Percentiles rank a stretch among this genome's conserved stretches.
phyloP scores from a whole-genome alignment of 2,329 filamentous ascomycete species.

The Sporothrix pallida region DNA sequence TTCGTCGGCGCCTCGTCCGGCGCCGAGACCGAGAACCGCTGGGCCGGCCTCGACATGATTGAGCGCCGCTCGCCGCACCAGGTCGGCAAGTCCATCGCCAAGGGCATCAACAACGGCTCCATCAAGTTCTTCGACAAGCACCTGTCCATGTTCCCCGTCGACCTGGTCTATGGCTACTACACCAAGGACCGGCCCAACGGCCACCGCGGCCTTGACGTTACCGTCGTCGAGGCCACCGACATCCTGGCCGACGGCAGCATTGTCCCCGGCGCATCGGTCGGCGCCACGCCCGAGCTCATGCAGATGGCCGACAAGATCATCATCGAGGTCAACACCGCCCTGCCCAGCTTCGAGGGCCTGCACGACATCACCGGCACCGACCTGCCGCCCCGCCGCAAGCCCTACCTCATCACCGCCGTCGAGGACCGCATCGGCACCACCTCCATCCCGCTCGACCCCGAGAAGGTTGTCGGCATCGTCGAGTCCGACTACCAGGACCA shows the following conservation, averaged over 20 bases:
- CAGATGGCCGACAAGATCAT: slow-evolving; percentile 95
- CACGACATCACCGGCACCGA: slow-evolving; percentile 94
- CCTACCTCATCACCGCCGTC: slow-evolving; percentile 82
- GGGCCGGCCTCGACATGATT: slow-evolving; percentile 91
- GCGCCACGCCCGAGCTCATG: slow-evolving; percentile 82
- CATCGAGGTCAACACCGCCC: slow-evolving; percentile 87
- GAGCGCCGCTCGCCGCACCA: slow-evolving; percentile 84
- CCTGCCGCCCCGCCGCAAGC: slow-evolving; percentile 78
- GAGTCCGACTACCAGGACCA: slow-evolving; percentile 84
- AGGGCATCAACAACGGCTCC: slow-evolving; percentile 85
- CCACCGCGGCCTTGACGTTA: slow-evolving; percentile 77
- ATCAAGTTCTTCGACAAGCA: slow-evolving; percentile 97
- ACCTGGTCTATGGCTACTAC: slow-evolving; percentile 86
- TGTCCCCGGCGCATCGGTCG: slow-evolving; percentile 83
- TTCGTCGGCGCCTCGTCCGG: slow-evolving; percentile 91
- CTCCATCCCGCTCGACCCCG: slow-evolving; percentile 80
- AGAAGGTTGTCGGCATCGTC: slow-evolving; percentile 82
- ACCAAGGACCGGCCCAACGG: slow-evolving; percentile 78
- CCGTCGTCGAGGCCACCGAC: slow-evolving; percentile 82
- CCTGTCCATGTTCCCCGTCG: slow-evolving; percentile 87
- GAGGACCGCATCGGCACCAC: slow-evolving; percentile 86
- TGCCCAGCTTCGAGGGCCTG: slow-evolving; percentile 83
- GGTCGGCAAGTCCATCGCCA: slow-evolving; percentile 87
- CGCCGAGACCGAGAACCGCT: slow-evolving; percentile 88
- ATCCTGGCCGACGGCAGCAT: slow-evolving; percentile 90